Percentiles rank a stretch among this genome's conserved stretches.
These are phyloP conservation scores for Salicornia ramosissima DNA, from an alignment of 148 eudicot species.

Conservation along the genomic window DNA sequence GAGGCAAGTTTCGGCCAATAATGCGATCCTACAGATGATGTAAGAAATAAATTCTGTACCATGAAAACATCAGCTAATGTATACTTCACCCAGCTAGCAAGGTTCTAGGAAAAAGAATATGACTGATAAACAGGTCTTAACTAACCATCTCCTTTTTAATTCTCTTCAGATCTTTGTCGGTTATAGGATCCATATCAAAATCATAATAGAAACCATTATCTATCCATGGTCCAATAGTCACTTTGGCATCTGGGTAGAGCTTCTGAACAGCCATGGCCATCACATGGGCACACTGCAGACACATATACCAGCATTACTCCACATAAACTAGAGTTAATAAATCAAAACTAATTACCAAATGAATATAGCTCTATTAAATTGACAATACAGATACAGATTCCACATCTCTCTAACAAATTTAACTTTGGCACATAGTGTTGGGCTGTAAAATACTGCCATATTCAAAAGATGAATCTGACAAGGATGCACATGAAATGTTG, in stretches of 20 bases:
- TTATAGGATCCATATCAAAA: slow-evolving; percentile 94
- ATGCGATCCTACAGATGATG: slow-evolving; percentile 97
- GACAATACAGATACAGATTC: not conserved
- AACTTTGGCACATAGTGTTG: too few species aligned
- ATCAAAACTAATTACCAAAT: not conserved
- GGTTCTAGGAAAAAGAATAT: slow-evolving; percentile 5
- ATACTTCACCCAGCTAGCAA: slow-evolving; percentile 34
- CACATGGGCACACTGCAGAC: slow-evolving; percentile 97
- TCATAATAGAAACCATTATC: slow-evolving; percentile 97
- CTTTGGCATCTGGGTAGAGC: slow-evolving; percentile 90
- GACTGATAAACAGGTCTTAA: slow-evolving; percentile 19
- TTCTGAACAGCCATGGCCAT: slow-evolving; percentile 99
- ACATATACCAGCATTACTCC: slow-evolving; percentile 10
- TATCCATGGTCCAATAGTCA: slow-evolving; percentile 98
- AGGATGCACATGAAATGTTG: too few species aligned
- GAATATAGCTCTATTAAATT: not conserved
- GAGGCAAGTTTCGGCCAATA: slow-evolving; percentile 79
- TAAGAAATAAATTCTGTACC: slow-evolving; percentile 68
- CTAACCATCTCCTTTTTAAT: slow-evolving; percentile 99
- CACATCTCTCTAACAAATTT: not conserved
- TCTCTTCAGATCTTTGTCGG: slow-evolving; percentile 87
- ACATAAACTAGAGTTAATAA: not conserved
- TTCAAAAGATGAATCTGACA: too few species aligned
- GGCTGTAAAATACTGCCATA: too few species aligned
- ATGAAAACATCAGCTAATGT: slow-evolving; percentile 50